A percentile compares a stretch with the other conserved stretches of the same genome.
Evolutionary conservation across 169 alveolate genomes (phyloP).

Genomic region (Eimeria praecox): DNA sequence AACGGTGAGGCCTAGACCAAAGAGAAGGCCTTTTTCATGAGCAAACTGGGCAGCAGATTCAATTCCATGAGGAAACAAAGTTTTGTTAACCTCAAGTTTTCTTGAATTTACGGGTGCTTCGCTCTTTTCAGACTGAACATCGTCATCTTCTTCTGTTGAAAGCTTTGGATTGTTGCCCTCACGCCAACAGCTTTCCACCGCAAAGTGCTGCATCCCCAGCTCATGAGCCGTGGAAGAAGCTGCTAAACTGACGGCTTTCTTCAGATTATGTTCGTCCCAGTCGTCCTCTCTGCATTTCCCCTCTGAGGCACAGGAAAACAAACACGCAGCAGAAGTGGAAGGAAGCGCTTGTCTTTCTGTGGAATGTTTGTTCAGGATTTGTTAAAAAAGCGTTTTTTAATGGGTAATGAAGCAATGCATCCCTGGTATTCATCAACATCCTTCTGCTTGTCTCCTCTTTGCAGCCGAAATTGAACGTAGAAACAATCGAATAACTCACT

Average conservation of each 20-base stretch:
- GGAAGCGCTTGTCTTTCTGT: neutral
- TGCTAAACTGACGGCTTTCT: neutral
- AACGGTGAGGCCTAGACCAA: constrained; percentile 9
- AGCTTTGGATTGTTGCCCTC: neutral
- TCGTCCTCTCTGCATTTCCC: neutral
- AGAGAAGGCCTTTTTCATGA: neutral
- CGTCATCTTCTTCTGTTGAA: neutral
- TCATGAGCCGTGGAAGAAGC: neutral
- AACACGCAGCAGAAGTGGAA: neutral
- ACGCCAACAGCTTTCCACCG: constrained; percentile 34
- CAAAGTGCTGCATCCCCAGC: constrained; percentile 38
- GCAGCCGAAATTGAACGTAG: too few relatives aligned
- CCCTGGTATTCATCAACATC: too few relatives aligned
- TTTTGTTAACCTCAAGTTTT: neutral
- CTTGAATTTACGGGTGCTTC: neutral
- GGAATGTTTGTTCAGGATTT: neutral
- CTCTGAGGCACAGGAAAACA: constrained; percentile 25
- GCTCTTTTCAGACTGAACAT: neutral
- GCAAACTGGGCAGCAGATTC: neutral
- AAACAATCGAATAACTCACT: neutral
- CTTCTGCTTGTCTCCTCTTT: too few relatives aligned
- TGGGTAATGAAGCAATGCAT: too few relatives aligned
- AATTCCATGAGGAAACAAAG: neutral
- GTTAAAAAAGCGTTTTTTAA: too few relatives aligned
- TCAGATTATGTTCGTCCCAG: neutral